Evolutionary conservation across 106 monocot genomes (phyloP).

Genomic region (Acorus calamus): DNA sequence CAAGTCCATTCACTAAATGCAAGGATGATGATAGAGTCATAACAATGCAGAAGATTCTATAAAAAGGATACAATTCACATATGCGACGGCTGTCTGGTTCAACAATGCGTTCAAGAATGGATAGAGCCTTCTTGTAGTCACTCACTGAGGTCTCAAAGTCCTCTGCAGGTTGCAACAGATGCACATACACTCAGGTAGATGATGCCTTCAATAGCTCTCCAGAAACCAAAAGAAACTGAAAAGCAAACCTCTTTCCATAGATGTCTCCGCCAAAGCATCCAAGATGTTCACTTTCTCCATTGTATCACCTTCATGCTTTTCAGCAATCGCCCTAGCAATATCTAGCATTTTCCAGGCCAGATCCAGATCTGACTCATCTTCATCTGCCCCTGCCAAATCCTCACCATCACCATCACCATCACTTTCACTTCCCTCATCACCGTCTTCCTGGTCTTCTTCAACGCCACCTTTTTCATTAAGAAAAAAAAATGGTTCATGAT

Average conservation of each 20-base stretch:
- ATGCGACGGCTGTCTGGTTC: constrained; percentile 69
- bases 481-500: neutral
- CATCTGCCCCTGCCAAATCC: constrained; percentile 49
- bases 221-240: neutral
- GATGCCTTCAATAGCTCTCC: neutral
- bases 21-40: too few species aligned
- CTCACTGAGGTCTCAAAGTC: constrained; percentile 75
- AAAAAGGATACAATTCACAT: constrained; percentile 83
- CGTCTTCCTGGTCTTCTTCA: constrained; percentile 31
- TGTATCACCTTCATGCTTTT: constrained; percentile 49
- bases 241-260: constrained; percentile 77
- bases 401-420: constrained; percentile 51
- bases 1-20: too few species aligned
- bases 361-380: constrained; percentile 91
- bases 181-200: neutral
- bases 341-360: constrained; percentile 96
- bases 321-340: constrained; percentile 86
- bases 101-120: constrained; percentile 49
- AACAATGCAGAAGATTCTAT: too few species aligned
- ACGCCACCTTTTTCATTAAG: constrained; percentile 14
- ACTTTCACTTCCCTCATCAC: constrained; percentile 29
- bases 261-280: constrained; percentile 72
- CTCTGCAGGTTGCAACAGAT: constrained; percentile 43
- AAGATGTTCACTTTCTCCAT: constrained; percentile 80
- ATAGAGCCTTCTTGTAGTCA: constrained; percentile 69